Base-by-base conservation (phyloP, 495 filamentous ascomycete genomes). In the Talaromyces wortmannii region DNA sequence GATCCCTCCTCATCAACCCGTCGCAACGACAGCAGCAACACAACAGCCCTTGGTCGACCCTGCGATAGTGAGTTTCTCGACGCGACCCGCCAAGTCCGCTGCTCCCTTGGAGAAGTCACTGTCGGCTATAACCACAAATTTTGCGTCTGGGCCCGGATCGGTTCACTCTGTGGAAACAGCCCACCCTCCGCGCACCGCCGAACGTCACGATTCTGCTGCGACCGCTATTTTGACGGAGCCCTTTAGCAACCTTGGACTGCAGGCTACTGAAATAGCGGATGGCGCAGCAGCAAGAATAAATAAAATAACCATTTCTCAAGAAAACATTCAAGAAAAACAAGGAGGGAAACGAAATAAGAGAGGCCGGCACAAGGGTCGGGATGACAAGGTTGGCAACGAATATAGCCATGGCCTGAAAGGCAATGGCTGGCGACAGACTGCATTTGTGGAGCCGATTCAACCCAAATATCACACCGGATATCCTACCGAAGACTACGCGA, bases 381-480 rank as follows among this genome's bases (percentile, higher is more conserved):
- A 73, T 67, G 40, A 74, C 72, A 47, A 71, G 71, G 36, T 40
- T 40, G 36, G 13, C 36, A 40, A 40, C 13, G 36, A 40, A 40
- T 40, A 40, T 40, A 8, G 5, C 36, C 8, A 40, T 1, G 13
- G 13, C 13, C 13, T 40, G 36, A 7, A 79, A 73, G 57, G 79
- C 72, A 51, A 86, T 56, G 90, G 91, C 31, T 96, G 89, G 90
- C 79, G 89, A 58, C 81, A 92, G 63, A 94, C 90, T 16, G 89
- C 90, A 1, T 83, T 94, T 23, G 76, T 92, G 42, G 86, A 81
- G 71, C 69, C 84, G 77, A 63, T 79, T 68, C 23, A 79, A 52
- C 58, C 60, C 15, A 48, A 54, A 11, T 52, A 31, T 40, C 62
- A 61, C 45, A 57, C 61, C 31, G 59, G 64, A 18, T 45, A 50